These are phyloP conservation scores for Tetracladium setigerum DNA, from an alignment of 495 filamentous ascomycete genomes.

Conservation along the genomic window DNA sequence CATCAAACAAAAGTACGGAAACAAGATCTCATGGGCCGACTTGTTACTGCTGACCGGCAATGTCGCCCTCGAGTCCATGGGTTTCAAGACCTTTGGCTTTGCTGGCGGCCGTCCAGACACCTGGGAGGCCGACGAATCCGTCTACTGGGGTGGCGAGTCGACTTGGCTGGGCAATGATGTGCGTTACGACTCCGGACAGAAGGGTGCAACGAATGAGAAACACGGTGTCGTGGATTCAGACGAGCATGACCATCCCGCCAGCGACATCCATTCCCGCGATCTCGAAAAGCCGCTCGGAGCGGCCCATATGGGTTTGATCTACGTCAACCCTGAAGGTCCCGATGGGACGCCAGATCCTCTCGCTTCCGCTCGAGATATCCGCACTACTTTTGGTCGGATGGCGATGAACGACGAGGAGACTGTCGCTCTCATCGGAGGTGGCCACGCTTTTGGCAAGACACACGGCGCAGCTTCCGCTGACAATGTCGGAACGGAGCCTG, in stretches of 20 bases:
- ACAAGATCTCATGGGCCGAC: conserved; percentile 74
- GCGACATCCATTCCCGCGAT: conserved; percentile 49
- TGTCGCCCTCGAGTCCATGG: conserved; percentile 69
- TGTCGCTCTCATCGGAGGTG: conserved; percentile 65
- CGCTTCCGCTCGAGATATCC: conserved; percentile 61
- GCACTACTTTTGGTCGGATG: conserved; percentile 64
- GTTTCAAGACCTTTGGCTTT: conserved; percentile 65
- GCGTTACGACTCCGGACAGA: conserved; percentile 47
- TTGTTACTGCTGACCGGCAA: conserved; percentile 62
- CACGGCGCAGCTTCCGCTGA: conserved; percentile 56
- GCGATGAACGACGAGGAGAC: conserved; percentile 76
- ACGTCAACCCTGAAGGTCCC: conserved; percentile 72
- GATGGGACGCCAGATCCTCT: conserved; percentile 59
- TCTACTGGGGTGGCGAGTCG: conserved; percentile 67
- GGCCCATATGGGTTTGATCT: conserved; percentile 67
- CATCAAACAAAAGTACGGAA: conserved; percentile 74
- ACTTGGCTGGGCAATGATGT: conserved; percentile 64
- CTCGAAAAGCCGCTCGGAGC: conserved; percentile 57
- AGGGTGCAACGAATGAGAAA: conserved; percentile 28
- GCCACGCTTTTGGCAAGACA: conserved; percentile 69
- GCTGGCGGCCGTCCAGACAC: conserved; percentile 60
- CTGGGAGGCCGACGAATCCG: conserved; percentile 64
- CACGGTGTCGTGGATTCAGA: conserved; percentile 38
- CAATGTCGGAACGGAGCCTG: conserved; percentile 56
- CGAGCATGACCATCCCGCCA: conserved; percentile 36